Percentiles rank a stretch among this genome's conserved stretches.
These are phyloP conservation scores for Kwoniella dejecticola DNA, from an alignment of 768 basidiomycete genomes.

Conservation along the genomic window DNA sequence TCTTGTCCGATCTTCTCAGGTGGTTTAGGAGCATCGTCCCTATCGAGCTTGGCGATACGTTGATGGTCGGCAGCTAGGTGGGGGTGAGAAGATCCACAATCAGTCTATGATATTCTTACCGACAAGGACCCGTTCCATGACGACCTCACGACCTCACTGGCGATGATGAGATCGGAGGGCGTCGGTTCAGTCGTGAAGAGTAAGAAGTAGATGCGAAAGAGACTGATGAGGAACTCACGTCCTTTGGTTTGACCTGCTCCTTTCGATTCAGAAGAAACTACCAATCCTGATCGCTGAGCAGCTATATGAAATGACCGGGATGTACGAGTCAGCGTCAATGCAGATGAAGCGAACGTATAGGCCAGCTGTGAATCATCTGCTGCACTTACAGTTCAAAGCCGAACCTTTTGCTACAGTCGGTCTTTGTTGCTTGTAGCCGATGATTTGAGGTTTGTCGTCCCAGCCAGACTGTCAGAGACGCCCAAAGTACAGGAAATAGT, in stretches of 20 bases:
- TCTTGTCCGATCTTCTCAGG: conserved; percentile 69
- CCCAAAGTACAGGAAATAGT: too few relatives aligned
- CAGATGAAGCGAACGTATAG: too few relatives aligned
- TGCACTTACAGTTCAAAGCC: conserved; percentile 23
- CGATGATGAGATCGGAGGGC: too few relatives aligned
- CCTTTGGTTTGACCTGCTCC: conserved; percentile 47
- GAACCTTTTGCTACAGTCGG: conserved; percentile 27
- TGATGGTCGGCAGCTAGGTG: conserved; percentile 83
- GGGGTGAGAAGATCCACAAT: neutral
- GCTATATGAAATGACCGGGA: neutral
- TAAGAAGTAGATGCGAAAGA: too few relatives aligned
- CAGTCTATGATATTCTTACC: neutral
- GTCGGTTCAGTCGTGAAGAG: neutral
- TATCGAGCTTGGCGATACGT: conserved; percentile 87
- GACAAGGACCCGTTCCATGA: neutral
- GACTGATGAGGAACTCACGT: conserved; percentile 32
- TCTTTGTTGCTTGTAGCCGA: conserved; percentile 24
- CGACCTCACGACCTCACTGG: neutral
- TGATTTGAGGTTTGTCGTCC: conserved; percentile 29
- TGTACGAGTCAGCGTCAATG: too few relatives aligned
- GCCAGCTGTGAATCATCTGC: too few relatives aligned
- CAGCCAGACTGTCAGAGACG: conserved; percentile 26
- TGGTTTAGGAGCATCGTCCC: conserved; percentile 93
- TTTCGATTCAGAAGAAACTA: conserved; percentile 33
- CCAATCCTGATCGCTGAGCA: conserved; percentile 10